A percentile compares a stretch with the other conserved stretches of the same genome.
These are phyloP conservation scores for Claviceps africana DNA, from an alignment of 2,329 filamentous ascomycete species.

Conservation along the genomic window DNA sequence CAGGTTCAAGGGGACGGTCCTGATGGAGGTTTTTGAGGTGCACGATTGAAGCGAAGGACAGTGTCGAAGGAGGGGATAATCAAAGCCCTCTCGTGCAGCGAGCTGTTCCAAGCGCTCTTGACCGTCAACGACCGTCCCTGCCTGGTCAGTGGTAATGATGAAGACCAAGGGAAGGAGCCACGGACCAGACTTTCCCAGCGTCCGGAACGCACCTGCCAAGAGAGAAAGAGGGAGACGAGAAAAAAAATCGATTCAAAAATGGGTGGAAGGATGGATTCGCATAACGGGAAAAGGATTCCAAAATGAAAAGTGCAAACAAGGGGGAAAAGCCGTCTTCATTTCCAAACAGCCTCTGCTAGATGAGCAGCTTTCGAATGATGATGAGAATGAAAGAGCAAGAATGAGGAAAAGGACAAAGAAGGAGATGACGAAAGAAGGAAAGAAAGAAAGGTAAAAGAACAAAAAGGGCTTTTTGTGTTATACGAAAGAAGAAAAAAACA, in stretches of 20 bases:
- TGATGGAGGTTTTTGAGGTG: not conserved
- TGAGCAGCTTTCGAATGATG: not conserved
- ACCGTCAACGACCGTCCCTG: not conserved
- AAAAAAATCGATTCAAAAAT: not conserved
- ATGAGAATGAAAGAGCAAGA: not conserved
- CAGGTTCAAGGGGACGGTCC: not conserved
- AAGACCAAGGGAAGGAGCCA: slow-evolving; percentile 1
- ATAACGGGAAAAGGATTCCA: not conserved
- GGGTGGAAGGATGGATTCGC: not conserved
- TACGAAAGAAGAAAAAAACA: not conserved
- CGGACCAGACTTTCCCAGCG: not conserved
- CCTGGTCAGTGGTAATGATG: not conserved
- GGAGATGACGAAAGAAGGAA: not conserved
- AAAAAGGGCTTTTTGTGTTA: not conserved
- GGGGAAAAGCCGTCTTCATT: not conserved
- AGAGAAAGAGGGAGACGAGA: not conserved
- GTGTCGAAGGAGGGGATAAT: not conserved
- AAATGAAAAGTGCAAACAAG: not conserved
- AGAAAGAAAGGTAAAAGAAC: not conserved
- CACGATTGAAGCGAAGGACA: not conserved
- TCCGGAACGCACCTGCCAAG: not conserved
- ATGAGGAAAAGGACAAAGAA: not conserved
- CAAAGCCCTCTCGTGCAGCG: not conserved
- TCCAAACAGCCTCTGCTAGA: not conserved
- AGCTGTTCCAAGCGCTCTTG: not conserved